These are phyloP conservation scores for Trichoderma reesei DNA, from an alignment of 495 filamentous ascomycete species.

Conservation along the genomic window DNA sequence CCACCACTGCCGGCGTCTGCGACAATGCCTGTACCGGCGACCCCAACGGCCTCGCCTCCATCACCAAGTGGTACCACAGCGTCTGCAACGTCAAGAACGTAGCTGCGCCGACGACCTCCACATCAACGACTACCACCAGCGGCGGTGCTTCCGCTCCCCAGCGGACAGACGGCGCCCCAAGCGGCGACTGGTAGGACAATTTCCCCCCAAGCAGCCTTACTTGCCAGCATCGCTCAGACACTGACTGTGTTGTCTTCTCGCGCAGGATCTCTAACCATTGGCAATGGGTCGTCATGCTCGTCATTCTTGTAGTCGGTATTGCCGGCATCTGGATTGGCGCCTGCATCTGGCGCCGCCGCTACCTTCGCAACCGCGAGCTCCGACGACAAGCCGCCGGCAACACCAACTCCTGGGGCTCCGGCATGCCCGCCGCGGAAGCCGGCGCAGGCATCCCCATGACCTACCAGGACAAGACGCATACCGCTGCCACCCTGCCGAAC, in stretches of 20 bases:
- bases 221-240: neutral
- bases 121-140: neutral
- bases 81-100: conserved; percentile 26
- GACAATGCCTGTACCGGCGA: conserved; percentile 24
- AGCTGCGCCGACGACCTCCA: neutral
- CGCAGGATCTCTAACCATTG: conserved; percentile 40
- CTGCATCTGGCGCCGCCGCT: conserved; percentile 41
- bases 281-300: conserved; percentile 48
- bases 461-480: neutral
- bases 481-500: neutral
- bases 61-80: conserved; percentile 41
- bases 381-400: conserved; percentile 24
- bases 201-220: neutral
- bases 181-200: conserved; percentile 21
- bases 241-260: conserved; percentile 2
- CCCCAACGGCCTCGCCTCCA: conserved; percentile 26
- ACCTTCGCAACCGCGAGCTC: conserved; percentile 43
- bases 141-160: neutral
- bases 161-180: neutral
- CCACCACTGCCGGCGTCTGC: conserved; percentile 33
- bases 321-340: conserved; percentile 44
- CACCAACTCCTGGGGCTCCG: conserved; percentile 22
- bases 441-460: conserved; percentile 9
- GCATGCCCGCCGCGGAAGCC: conserved; percentile 15
- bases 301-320: conserved; percentile 42